Evolutionary conservation across 257 asterid species (phyloP).

Genomic region (Solanum bulbocastanum): DNA sequence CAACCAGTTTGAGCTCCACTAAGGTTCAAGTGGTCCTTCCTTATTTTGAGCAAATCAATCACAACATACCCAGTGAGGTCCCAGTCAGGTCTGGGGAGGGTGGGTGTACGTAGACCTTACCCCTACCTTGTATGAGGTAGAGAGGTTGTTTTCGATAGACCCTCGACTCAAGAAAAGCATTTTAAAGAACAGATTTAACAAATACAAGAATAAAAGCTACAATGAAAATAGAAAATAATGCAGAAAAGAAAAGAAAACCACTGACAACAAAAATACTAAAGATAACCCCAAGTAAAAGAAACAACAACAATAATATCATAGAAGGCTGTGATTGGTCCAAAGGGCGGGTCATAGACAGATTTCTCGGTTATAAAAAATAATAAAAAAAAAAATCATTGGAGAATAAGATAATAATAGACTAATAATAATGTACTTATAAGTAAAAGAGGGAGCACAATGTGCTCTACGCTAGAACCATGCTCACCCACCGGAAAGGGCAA

Average conservation of each 20-base stretch:
- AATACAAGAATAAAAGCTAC: not conserved
- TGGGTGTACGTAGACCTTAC: not conserved
- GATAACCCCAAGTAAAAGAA: not conserved
- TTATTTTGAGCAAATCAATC: not conserved
- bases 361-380: no score
- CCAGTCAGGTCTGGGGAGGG: not conserved
- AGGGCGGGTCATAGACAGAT: no score
- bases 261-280: not conserved
- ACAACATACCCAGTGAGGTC: not conserved
- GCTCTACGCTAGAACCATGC: not conserved
- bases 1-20: not conserved
- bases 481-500: not conserved
- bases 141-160: not conserved
- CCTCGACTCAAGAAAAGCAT: not conserved
- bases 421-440: not conserved
- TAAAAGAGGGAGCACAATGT: not conserved
- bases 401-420: not conserved
- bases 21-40: not conserved
- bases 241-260: not conserved
- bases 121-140: not conserved
- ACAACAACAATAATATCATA: not conserved
- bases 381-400: no score
- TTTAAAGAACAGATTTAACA: not conserved
- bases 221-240: not conserved
- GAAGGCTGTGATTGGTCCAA: no score